These are phyloP conservation scores for Pyrrhoderma noxium DNA, from an alignment of 1,284 basidiomycete genomes.

Conservation along the genomic window DNA sequence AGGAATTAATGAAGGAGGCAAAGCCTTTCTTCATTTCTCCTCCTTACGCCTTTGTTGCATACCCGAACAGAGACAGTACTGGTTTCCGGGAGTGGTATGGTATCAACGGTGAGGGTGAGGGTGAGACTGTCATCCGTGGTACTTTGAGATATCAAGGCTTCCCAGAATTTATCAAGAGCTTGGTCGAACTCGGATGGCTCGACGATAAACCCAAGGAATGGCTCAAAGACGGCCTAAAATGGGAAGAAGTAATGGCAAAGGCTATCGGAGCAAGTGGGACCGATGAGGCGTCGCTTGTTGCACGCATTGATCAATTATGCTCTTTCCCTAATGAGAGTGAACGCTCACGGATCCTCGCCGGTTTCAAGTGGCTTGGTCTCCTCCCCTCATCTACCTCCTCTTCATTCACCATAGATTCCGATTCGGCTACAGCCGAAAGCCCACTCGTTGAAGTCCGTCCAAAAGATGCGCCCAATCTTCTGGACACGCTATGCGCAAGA, in stretches of 20 bases:
- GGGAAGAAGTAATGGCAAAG: slow-evolving; percentile 79
- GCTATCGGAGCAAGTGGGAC: slow-evolving; percentile 68
- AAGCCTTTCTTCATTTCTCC: slow-evolving; percentile 95
- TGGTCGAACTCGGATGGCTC: slow-evolving; percentile 88
- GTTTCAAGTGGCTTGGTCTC: slow-evolving; percentile 87
- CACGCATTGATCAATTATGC: slow-evolving; percentile 63
- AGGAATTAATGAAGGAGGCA: slow-evolving; percentile 81
- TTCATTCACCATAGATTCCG: no score
- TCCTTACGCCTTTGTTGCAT: slow-evolving; percentile 90
- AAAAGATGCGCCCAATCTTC: slow-evolving; percentile 68
- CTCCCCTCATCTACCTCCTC: slow-evolving; percentile 33
- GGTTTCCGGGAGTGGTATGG: slow-evolving; percentile 84
- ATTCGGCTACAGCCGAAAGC: no score
- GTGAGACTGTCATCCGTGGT: slow-evolving; percentile 87
- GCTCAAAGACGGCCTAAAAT: slow-evolving; percentile 68
- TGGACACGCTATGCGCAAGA: slow-evolving; percentile 91
- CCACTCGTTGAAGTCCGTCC: slow-evolving; percentile 49
- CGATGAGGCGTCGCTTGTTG: slow-evolving; percentile 67
- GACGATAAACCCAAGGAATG: slow-evolving; percentile 73
- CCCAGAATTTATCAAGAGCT: slow-evolving; percentile 90
- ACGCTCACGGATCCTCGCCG: slow-evolving; percentile 71
- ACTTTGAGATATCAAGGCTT: slow-evolving; percentile 97
- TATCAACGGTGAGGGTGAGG: slow-evolving; percentile 67
- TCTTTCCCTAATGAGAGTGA: slow-evolving; percentile 68
- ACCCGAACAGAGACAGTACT: slow-evolving; percentile 94